A percentile compares a stretch with the other conserved stretches of the same genome.
phyloP scores from a whole-genome alignment of 2,329 filamentous ascomycete genomes.

The Fusarium brachygibbosum region DNA sequence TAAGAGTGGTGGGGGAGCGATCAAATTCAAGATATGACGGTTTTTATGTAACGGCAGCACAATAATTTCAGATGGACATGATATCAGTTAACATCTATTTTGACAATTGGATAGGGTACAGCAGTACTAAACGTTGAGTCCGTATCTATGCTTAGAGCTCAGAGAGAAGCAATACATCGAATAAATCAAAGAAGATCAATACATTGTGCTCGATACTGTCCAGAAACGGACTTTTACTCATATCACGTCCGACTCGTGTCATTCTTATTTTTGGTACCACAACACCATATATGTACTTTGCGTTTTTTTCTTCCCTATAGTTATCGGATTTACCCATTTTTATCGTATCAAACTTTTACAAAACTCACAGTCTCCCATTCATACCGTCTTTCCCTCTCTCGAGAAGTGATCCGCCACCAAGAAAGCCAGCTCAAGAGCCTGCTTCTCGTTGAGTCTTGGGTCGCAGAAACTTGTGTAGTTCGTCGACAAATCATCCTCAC shows the following conservation, averaged over 20 bases:
- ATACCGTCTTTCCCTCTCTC: slow-evolving; percentile 47
- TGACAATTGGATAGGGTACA: slow-evolving; percentile 5
- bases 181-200: slow-evolving; percentile 5
- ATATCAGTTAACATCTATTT: slow-evolving; percentile 32
- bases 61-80: slow-evolving; percentile 39
- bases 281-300: background rate
- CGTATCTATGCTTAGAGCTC: slow-evolving; percentile 27
- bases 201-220: background rate
- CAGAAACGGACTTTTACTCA: too few relatives aligned
- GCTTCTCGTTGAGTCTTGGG: slow-evolving; percentile 95
- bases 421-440: slow-evolving; percentile 95
- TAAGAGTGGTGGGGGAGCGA: background rate
- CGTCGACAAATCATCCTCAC: slow-evolving; percentile 87
- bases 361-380: background rate
- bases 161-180: slow-evolving; percentile 26
- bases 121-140: slow-evolving; percentile 11
- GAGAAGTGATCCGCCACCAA: slow-evolving; percentile 86
- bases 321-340: background rate
- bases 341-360: background rate
- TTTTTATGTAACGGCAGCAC: slow-evolving; percentile 30
- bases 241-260: background rate
- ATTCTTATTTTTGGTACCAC: background rate
- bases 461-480: slow-evolving; percentile 98
- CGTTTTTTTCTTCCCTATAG: background rate
- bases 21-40: slow-evolving; percentile 37